Conservation (phyloP, 2,329 filamentous ascomycete species). For the Penicillium rolfsii region DNA sequence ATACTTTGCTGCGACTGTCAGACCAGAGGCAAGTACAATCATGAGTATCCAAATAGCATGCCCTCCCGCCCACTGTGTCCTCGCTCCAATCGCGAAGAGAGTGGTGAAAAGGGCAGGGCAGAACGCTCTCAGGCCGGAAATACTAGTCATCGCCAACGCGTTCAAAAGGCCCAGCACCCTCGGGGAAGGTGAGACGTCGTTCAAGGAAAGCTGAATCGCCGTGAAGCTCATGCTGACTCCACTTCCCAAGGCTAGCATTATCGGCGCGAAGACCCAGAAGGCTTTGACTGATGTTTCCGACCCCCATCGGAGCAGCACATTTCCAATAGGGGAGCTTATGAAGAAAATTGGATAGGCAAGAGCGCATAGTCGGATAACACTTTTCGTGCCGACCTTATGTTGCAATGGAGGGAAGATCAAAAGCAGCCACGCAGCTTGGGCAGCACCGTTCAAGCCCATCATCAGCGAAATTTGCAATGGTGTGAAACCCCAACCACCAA, state of each 20-base stretch:
- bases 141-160: slow-evolving; percentile 65
- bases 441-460: slow-evolving; percentile 65
- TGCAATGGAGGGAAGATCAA: slow-evolving; percentile 71
- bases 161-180: slow-evolving; percentile 72
- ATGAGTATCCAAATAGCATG: slow-evolving; percentile 63
- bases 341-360: slow-evolving; percentile 68
- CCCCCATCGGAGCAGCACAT: slow-evolving; percentile 57
- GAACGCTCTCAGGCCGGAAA: slow-evolving; percentile 66
- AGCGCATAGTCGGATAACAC: slow-evolving; percentile 63
- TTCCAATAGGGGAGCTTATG: slow-evolving; percentile 56
- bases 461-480: slow-evolving; percentile 67
- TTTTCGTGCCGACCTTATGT: slow-evolving; percentile 66
- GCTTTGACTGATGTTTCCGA: slow-evolving; percentile 38
- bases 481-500: slow-evolving; percentile 69
- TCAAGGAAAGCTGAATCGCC: slow-evolving; percentile 71
- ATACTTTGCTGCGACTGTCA: slow-evolving; percentile 34
- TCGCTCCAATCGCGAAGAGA: slow-evolving; percentile 69
- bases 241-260: slow-evolving; percentile 58
- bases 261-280: slow-evolving; percentile 62
- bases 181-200: slow-evolving; percentile 70
- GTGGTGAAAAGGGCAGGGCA: slow-evolving; percentile 68
- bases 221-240: slow-evolving; percentile 73
- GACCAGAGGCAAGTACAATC: slow-evolving; percentile 38
- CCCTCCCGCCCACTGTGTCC: slow-evolving; percentile 63
- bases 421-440: slow-evolving; percentile 73